phyloP scores from a whole-genome alignment of 2,329 filamentous ascomycete genomes.

The Thermomyces lanuginosus region DNA sequence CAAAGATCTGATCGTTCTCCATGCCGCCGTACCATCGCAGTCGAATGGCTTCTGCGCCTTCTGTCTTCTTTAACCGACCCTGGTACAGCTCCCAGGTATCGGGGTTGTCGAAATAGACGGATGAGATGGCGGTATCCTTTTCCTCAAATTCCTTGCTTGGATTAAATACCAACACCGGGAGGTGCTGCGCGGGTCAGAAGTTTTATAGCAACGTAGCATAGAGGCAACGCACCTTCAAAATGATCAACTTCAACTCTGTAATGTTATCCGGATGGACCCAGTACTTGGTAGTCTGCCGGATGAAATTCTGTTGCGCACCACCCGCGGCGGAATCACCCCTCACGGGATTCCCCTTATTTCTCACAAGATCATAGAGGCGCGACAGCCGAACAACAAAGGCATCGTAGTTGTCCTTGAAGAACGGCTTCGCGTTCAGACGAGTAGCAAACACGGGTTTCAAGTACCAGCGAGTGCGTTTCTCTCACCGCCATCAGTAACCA shows the following conservation, averaged over 20 bases:
- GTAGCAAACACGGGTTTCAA: conserved; percentile 92
- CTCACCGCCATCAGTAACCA: conserved; percentile 50
- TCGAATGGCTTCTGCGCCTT: conserved; percentile 91
- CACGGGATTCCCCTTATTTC: conserved; percentile 79
- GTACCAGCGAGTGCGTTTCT: conserved; percentile 92
- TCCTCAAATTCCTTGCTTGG: conserved; percentile 88
- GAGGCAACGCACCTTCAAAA: conserved; percentile 50
- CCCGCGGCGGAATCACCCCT: conserved; percentile 86
- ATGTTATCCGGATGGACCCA: conserved; percentile 99
- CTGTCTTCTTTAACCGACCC: conserved; percentile 90
- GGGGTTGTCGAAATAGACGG: conserved; percentile 95
- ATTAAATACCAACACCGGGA: conserved; percentile 95
- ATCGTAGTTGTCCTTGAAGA: conserved; percentile 98
- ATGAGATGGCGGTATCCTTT: conserved; percentile 86
- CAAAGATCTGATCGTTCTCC: conserved; percentile 86
- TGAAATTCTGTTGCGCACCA: conserved; percentile 83
- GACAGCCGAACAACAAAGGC: conserved; percentile 88
- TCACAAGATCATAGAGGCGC: conserved; percentile 83
- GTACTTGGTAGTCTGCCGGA: conserved; percentile 96
- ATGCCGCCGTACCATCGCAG: conserved; percentile 96
- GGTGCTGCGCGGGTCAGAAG: conserved; percentile 38
- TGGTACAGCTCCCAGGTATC: conserved; percentile 88
- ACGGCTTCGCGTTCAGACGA: conserved; percentile 85
- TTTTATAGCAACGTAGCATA: neutral
- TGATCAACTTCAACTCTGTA: conserved; percentile 92